Percentiles rank a stretch among this genome's conserved stretches.
Evolutionary conservation across 1,284 basidiomycete species (phyloP).

Genomic region (Trichosporon inkin): DNA sequence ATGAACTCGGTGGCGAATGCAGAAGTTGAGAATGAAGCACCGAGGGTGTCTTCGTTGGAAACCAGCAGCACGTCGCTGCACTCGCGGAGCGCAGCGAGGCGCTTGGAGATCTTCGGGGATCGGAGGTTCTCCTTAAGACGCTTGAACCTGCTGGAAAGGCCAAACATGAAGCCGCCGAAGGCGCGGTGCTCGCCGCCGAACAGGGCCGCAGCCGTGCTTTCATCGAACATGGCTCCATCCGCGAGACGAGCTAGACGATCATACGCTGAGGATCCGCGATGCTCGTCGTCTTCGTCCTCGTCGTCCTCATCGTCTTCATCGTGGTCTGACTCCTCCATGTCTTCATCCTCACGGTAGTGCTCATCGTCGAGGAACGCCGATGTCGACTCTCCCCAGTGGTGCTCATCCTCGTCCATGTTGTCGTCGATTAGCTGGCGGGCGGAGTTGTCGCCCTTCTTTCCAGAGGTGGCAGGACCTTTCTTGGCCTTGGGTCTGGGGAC

Average conservation of each 20-base stretch:
- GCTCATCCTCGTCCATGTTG: conserved; percentile 60
- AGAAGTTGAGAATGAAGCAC: conserved; percentile 82
- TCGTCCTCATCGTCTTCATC: conserved; percentile 38
- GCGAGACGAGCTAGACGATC: conserved; percentile 53
- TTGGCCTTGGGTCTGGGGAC: conserved; percentile 31
- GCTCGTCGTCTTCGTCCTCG: conserved; percentile 39
- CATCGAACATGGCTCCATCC: conserved; percentile 57
- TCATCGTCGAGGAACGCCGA: conserved; percentile 30
- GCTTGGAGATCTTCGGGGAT: conserved; percentile 69
- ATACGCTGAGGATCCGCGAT: conserved; percentile 24
- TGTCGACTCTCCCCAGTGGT: conserved; percentile 36
- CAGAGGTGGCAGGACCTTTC: conserved; percentile 25
- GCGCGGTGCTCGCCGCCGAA: conserved; percentile 48
- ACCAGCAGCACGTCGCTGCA: conserved; percentile 91
- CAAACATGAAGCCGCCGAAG: conserved; percentile 85
- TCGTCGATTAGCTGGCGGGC: conserved; percentile 59
- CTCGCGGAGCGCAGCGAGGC: conserved; percentile 86
- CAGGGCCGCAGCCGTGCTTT: conserved; percentile 70
- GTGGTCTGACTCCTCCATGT: conserved; percentile 66
- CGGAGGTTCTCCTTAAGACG: conserved; percentile 86
- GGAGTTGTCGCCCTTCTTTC: conserved; percentile 43
- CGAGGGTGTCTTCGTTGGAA: conserved; percentile 94
- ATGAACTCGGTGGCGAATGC: conserved; percentile 89
- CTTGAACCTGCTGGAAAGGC: conserved; percentile 76
- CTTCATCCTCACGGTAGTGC: conserved; percentile 63